Evolutionary conservation across 1,139 yeast genomes (phyloP).

Genomic region (Meyerozyma guilliermondii): DNA sequence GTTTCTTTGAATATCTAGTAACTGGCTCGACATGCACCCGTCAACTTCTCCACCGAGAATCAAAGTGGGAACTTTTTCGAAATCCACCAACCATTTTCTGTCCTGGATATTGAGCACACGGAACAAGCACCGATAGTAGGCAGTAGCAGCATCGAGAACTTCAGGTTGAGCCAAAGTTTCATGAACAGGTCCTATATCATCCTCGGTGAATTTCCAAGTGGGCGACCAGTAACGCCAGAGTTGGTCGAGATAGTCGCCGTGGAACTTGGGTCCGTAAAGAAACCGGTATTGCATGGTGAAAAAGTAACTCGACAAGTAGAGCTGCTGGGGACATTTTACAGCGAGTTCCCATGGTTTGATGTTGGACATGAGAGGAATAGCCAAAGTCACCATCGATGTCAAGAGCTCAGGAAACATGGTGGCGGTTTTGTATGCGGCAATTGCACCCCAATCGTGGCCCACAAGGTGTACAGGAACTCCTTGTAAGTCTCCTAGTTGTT

Average conservation of each 20-base stretch:
- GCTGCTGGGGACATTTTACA: constrained; percentile 30
- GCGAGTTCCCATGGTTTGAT: constrained; percentile 23
- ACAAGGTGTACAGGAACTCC: constrained; percentile 33
- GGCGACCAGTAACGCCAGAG: constrained; percentile 44
- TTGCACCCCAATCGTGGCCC: constrained; percentile 49
- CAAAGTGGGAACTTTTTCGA: constrained; percentile 35
- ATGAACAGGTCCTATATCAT: constrained; percentile 27
- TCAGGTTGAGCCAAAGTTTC: constrained; percentile 21
- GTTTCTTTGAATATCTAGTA: constrained; percentile 23
- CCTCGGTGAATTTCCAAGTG: constrained; percentile 24
- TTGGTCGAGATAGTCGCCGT: constrained; percentile 24
- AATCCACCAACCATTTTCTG: constrained; percentile 28
- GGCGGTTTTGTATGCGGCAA: constrained; percentile 32
- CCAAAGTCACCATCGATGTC: constrained; percentile 32
- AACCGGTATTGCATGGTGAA: constrained; percentile 33
- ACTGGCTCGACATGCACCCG: constrained; percentile 32
- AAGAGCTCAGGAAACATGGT: constrained; percentile 31
- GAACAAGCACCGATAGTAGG: constrained; percentile 35
- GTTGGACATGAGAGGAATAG: constrained; percentile 35
- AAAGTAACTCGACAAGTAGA: constrained; percentile 34
- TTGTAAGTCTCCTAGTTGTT: constrained; percentile 2
- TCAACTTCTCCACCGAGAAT: constrained; percentile 35
- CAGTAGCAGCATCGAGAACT: constrained; percentile 36
- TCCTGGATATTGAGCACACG: constrained; percentile 19
- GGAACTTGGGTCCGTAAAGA: constrained; percentile 21